Conservation (phyloP, 495 filamentous ascomycete genomes). For the Daldinia grandis region DNA sequence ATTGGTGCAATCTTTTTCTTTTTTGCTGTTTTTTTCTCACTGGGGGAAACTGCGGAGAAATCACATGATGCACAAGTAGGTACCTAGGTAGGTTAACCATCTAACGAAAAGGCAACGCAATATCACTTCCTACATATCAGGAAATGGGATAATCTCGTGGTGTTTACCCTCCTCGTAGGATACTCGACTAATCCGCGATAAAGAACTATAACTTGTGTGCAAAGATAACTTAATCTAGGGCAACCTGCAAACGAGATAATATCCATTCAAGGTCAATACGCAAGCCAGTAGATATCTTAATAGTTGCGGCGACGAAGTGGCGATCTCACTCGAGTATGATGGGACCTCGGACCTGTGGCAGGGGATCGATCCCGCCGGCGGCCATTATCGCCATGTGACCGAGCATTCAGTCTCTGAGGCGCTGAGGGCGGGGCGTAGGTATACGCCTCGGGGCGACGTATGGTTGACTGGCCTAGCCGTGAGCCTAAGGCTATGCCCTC, state of each 20-base stretch:
- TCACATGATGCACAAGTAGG: not conserved
- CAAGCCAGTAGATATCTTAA: not conserved
- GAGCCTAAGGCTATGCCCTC: conserved; percentile 44
- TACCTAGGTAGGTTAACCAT: too few species aligned
- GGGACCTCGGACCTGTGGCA: not conserved
- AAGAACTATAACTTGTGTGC: not conserved
- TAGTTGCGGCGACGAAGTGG: not conserved
- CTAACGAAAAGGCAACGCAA: not conserved
- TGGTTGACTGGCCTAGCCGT: conserved; percentile 7
- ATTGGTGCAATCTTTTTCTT: not conserved
- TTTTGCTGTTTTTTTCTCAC: not conserved
- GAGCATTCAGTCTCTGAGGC: not conserved
- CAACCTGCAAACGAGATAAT: not conserved
- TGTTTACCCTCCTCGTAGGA: not conserved
- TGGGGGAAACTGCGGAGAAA: not conserved
- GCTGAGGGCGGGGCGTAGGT: not conserved
- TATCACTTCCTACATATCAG: not conserved
- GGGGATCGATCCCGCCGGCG: conserved; percentile 35
- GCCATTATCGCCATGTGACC: not conserved
- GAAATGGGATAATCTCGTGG: not conserved
- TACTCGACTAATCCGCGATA: not conserved
- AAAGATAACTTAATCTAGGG: not conserved
- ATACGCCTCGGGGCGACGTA: not conserved
- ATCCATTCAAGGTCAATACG: not conserved
- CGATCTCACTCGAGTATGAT: conserved; percentile 1